Conservation (phyloP, 2,329 filamentous ascomycete species). For the Fonsecaea nubica region DNA sequence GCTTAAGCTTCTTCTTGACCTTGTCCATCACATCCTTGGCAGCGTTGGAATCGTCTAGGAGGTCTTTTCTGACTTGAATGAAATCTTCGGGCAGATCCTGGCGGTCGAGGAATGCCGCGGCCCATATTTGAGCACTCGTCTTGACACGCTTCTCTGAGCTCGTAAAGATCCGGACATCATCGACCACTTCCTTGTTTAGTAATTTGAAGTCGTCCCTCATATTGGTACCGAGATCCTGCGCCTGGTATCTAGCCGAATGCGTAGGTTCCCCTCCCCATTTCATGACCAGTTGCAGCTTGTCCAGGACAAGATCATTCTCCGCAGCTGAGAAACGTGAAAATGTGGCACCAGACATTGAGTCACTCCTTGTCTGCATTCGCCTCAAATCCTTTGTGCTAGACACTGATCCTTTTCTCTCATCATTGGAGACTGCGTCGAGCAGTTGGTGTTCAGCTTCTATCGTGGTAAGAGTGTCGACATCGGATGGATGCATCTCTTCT, state of each 20-base stretch:
- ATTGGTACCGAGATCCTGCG: constrained; percentile 91
- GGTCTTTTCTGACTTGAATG: constrained; percentile 89
- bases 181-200: constrained; percentile 88
- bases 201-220: constrained; percentile 94
- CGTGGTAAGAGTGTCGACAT: constrained; percentile 13
- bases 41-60: constrained; percentile 95
- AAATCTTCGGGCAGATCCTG: constrained; percentile 85
- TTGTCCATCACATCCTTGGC: constrained; percentile 99
- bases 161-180: constrained; percentile 93
- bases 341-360: constrained; percentile 87
- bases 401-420: constrained; percentile 21
- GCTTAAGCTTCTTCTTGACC: constrained; percentile 99
- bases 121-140: constrained; percentile 94
- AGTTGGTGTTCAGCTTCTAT: constrained; percentile 20
- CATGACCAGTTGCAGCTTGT: constrained; percentile 96
- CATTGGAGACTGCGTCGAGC: constrained; percentile 14
- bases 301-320: constrained; percentile 89
- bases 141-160: constrained; percentile 94
- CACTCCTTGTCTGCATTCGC: constrained; percentile 69
- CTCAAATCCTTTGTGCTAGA: constrained; percentile 45
- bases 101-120: constrained; percentile 83
- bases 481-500: constrained; percentile 54
- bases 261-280: constrained; percentile 99
- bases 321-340: constrained; percentile 92
- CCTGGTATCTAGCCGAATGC: constrained; percentile 94